Evolutionary conservation across 768 basidiomycete genomes (phyloP), one percentile per base, ranked within the genome.

Genomic region (Termitomyces eurrhizus): DNA sequence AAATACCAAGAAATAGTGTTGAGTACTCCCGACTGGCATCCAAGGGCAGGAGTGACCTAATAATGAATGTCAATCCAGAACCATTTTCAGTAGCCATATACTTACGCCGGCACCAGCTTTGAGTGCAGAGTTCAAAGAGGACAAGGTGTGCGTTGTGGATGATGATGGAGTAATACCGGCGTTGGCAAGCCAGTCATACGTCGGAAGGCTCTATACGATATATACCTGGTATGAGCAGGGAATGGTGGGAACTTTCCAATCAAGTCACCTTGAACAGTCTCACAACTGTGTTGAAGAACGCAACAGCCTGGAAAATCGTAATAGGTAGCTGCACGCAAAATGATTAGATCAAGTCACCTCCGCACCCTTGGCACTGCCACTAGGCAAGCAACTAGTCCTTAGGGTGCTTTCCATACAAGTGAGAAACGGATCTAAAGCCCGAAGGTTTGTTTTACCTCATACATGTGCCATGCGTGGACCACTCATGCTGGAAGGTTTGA

Each of bases 131-230:
- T 78, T 77, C 50, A 91, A 67, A 11, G 77, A 67, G 14, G 82
- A 74, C 18, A 89, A 78, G 0, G 83, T 83, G 69, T 85, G 85
- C 0, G 88, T 89, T 64, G 73, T 68, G 61, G 72, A 75, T 3
- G 76, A 73, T n/a, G 80, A 81, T 13, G 93, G 93, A 3, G 81
- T 83, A 65, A 94, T 93, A 29, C 90, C 90, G n/a, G 80, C 86
- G 24, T 80, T 74, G 14, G 77, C 73, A 44, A 94, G 85, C 83
- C 83, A 92, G 16, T 81, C 77, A 70, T 85, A 92, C 2, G 92
- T 92, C 0, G 90, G 88, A 29, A 93, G 82, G 24, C 41, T 62
- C 67, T 68, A 44, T n/a, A n/a, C 11, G 42, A 44, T 39, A 33
- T 3, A 33, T 41, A 29, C 66, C 65, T 24, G 18, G 3, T 26